A percentile compares a stretch with the other conserved stretches of the same genome.
Conservation (phyloP, 2,329 filamentous ascomycete genomes). For the Arthroderma sp. region DNA sequence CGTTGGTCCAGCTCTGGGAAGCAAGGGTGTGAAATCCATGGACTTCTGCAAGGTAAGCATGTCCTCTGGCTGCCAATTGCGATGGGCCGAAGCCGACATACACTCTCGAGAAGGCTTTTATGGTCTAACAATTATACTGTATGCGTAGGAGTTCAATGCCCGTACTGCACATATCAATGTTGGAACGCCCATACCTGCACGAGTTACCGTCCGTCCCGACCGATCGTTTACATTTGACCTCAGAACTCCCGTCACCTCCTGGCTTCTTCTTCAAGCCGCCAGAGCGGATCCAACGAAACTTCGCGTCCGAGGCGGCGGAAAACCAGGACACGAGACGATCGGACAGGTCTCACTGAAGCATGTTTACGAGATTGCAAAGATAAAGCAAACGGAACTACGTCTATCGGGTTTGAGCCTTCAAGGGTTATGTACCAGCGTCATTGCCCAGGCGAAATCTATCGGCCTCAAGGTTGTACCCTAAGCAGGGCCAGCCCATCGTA, state of each 20-base stretch:
- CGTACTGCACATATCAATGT: constrained; percentile 70
- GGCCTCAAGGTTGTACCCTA: constrained; percentile 59
- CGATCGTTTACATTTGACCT: constrained; percentile 87
- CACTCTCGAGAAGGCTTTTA: neutral
- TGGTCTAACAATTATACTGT: neutral
- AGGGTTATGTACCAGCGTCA: constrained; percentile 60
- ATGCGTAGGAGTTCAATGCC: constrained; percentile 81
- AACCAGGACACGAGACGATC: constrained; percentile 63
- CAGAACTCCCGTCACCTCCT: constrained; percentile 88
- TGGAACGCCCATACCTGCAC: constrained; percentile 79
- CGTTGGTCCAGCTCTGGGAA: constrained; percentile 89
- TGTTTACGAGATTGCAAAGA: constrained; percentile 93
- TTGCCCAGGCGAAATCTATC: constrained; percentile 63
- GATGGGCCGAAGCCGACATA: neutral
- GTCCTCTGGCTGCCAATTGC: constrained; percentile 2
- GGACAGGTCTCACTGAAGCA: constrained; percentile 87
- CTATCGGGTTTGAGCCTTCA: constrained; percentile 60
- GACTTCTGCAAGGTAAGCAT: constrained; percentile 86
- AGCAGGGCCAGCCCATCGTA: neutral
- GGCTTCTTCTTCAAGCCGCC: constrained; percentile 73
- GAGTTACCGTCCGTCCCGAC: constrained; percentile 84
- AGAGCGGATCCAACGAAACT: constrained; percentile 60
- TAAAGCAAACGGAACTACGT: constrained; percentile 71
- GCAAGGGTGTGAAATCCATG: constrained; percentile 97
- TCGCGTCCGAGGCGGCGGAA: constrained; percentile 61